phyloP scores from a whole-genome alignment of 192 early-diverging fungal genomes.

The Dissophora ornata region DNA sequence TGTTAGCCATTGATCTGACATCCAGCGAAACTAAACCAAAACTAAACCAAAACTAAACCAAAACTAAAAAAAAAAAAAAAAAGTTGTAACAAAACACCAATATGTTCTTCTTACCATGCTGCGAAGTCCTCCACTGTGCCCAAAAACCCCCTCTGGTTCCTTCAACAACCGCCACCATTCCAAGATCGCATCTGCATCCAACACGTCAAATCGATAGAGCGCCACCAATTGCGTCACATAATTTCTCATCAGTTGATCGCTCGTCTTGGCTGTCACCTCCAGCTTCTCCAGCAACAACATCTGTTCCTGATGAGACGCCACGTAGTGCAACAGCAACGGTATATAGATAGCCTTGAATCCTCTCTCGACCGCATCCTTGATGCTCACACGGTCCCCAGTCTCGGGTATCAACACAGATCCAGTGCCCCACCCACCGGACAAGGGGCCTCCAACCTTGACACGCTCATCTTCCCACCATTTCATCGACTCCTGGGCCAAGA shows the following conservation, averaged over 20 bases:
- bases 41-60: background rate
- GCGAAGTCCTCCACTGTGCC: constrained; percentile 39
- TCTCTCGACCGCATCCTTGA: constrained; percentile 35
- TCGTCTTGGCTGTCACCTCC: constrained; percentile 23
- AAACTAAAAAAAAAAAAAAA: background rate
- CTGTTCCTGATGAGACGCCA: constrained; percentile 41
- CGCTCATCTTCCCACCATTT: constrained; percentile 51
- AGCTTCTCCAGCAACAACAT: constrained; percentile 37
- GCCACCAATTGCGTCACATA: constrained; percentile 40
- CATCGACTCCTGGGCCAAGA: constrained; percentile 39
- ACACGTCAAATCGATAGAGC: constrained; percentile 48
- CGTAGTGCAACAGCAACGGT: constrained; percentile 42
- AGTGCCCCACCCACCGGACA: constrained; percentile 40
- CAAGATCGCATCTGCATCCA: constrained; percentile 45
- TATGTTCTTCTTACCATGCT: constrained; percentile 44
- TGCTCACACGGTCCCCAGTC: constrained; percentile 23
- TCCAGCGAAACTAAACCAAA: no score
- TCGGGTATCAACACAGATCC: constrained; percentile 15
- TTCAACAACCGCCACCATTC: constrained; percentile 49
- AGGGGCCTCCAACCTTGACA: constrained; percentile 38
- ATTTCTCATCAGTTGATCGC: constrained; percentile 28
- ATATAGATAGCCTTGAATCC: constrained; percentile 44
- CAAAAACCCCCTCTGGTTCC: constrained; percentile 41
- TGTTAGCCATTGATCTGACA: no score
- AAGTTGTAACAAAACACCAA: background rate